phyloP scores from a whole-genome alignment of 352 stramenopile genomes.

The Phytophthora litchii region DNA sequence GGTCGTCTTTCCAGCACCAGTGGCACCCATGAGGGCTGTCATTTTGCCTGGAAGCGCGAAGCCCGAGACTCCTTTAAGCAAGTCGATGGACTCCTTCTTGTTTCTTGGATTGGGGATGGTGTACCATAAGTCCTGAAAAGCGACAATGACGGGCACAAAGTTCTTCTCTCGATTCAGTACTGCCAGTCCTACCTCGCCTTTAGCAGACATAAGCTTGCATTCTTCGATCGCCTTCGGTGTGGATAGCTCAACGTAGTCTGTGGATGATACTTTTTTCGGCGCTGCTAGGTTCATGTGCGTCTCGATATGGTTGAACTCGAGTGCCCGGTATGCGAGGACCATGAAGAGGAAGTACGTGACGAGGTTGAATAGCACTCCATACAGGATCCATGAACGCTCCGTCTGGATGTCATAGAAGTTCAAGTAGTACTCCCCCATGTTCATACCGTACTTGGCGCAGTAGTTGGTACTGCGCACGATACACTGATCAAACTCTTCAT shows the following conservation, averaged over 20 bases:
- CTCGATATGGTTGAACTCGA: slow-evolving; percentile 46
- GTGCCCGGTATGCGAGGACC: slow-evolving; percentile 33
- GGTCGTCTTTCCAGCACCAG: slow-evolving; percentile 89
- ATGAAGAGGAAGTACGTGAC: slow-evolving; percentile 46
- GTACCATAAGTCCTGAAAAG: slow-evolving; percentile 51
- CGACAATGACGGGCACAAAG: slow-evolving; percentile 42
- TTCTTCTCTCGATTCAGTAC: slow-evolving; percentile 21
- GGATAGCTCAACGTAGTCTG: slow-evolving; percentile 20
- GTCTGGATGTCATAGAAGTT: slow-evolving; percentile 39
- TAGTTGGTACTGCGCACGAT: slow-evolving; percentile 36
- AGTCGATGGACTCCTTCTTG: slow-evolving; percentile 43
- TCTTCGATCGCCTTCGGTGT: slow-evolving; percentile 23
- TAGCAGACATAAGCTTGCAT: neutral
- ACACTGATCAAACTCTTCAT: slow-evolving; percentile 35
- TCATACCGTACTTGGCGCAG: slow-evolving; percentile 40
- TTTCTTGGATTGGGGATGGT: slow-evolving; percentile 38
- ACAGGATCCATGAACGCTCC: slow-evolving; percentile 39
- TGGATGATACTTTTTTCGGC: slow-evolving; percentile 18
- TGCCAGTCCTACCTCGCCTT: slow-evolving; percentile 1
- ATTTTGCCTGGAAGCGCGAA: slow-evolving; percentile 53
- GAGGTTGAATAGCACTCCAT: slow-evolving; percentile 42
- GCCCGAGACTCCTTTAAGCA: slow-evolving; percentile 80
- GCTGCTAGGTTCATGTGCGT: slow-evolving; percentile 21
- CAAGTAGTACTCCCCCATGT: slow-evolving; percentile 49
- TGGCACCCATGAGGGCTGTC: slow-evolving; percentile 65